Conservation (phyloP, 73 alveolate genomes). For the Uronychia binucleata region DNA sequence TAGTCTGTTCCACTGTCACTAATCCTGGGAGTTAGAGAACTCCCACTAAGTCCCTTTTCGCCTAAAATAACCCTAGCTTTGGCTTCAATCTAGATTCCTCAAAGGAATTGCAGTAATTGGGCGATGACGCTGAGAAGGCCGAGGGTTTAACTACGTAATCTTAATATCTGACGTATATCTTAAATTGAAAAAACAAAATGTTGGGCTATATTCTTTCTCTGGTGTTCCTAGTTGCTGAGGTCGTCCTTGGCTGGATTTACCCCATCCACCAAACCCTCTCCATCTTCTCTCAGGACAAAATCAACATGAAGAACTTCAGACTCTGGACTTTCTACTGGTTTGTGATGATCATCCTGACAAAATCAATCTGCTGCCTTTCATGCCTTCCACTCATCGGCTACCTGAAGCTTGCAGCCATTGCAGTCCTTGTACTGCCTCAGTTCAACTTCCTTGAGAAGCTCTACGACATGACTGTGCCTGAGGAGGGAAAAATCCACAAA, state of each 20-base stretch:
- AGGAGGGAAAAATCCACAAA: background rate
- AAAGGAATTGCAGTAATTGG: too few relatives aligned
- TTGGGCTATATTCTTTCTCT: background rate
- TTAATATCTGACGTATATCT: background rate
- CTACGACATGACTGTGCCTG: background rate
- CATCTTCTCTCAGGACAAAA: background rate
- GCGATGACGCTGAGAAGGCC: too few relatives aligned
- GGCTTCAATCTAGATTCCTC: too few relatives aligned
- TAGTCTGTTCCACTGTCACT: too few relatives aligned
- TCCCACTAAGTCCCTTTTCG: too few relatives aligned
- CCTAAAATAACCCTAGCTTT: too few relatives aligned
- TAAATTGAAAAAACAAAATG: background rate
- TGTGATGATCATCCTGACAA: background rate
- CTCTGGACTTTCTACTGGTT: background rate
- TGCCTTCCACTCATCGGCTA: background rate
- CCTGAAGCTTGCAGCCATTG: background rate
- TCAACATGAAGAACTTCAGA: background rate
- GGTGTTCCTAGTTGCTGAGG: background rate
- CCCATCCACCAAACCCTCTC: conserved; percentile 1
- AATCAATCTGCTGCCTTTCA: background rate
- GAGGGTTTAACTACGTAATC: background rate
- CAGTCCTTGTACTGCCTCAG: background rate
- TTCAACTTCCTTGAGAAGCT: background rate
- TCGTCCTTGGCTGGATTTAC: background rate
- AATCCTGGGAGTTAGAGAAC: too few relatives aligned